Percentiles rank a stretch among this genome's conserved stretches.
phyloP scores from a whole-genome alignment of 306 rosid genomes.

The Quercus agrifolia region DNA sequence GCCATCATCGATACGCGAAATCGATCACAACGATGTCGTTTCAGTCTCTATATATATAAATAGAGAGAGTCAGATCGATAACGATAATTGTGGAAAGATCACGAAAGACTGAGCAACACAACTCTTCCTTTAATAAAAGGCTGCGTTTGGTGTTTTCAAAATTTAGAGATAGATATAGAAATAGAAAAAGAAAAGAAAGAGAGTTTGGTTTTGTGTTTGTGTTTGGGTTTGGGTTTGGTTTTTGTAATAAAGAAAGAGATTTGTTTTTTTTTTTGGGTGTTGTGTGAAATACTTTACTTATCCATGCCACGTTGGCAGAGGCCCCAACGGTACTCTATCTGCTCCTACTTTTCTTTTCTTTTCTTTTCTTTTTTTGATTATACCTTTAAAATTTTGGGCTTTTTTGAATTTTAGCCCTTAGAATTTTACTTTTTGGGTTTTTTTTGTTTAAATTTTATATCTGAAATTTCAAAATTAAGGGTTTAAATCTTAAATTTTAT shows the following conservation, averaged over 20 bases:
- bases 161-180: not conserved
- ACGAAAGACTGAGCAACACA: no score
- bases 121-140: no score
- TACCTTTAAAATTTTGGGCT: rapidly evolving
- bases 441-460: no score
- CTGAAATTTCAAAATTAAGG: no score
- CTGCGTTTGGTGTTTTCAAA: no score
- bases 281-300: no score
- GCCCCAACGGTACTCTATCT: constrained; percentile 44
- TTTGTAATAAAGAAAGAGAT: not conserved
- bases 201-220: constrained; percentile 2
- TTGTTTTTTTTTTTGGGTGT: no score
- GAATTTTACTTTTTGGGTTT: no score
- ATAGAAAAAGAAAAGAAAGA: not conserved
- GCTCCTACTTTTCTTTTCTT: not conserved
- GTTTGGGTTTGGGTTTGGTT: constrained; percentile 10
- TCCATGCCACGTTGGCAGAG: constrained; percentile 43
- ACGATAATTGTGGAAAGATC: no score
- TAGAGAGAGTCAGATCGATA: no score
- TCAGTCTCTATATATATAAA: not conserved
- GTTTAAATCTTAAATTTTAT: no score
- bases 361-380: not conserved
- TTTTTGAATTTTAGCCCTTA: rapidly evolving
- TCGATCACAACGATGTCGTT: not conserved
- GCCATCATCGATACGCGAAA: constrained; percentile 32